Percentiles rank a stretch among this genome's conserved stretches.
phyloP scores from a whole-genome alignment of 2,329 filamentous ascomycete genomes.

The Talaromyces sp. region DNA sequence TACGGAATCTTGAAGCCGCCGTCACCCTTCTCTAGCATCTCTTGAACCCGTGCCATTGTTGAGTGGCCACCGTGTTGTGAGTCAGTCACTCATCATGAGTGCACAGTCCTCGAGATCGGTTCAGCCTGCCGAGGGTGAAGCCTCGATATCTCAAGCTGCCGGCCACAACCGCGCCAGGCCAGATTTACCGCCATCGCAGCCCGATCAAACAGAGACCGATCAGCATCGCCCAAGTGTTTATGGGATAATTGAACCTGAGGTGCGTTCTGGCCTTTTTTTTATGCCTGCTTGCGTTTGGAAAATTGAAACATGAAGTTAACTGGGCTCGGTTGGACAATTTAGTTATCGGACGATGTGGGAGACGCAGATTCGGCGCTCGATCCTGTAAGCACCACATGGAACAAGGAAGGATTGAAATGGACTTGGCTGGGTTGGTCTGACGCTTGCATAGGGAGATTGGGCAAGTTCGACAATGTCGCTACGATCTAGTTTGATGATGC shows the following conservation, averaged over 20 bases:
- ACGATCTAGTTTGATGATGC: not conserved
- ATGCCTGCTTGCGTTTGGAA: not conserved
- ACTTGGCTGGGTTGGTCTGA: not conserved
- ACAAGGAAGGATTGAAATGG: not conserved
- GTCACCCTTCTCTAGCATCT: not conserved
- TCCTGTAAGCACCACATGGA: not conserved
- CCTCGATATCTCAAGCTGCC: not conserved
- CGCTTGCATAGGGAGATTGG: not conserved
- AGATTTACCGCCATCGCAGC: not conserved
- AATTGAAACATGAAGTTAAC: not conserved
- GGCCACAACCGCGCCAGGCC: too few relatives aligned
- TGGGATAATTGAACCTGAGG: not conserved
- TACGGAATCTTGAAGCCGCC: not conserved
- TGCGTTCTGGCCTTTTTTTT: not conserved
- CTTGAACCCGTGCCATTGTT: not conserved
- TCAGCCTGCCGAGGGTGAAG: not conserved
- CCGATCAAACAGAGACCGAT: not conserved
- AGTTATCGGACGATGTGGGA: not conserved
- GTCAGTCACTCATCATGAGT: not conserved
- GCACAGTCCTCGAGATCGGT: not conserved
- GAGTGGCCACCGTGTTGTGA: not conserved
- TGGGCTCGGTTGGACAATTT: not conserved
- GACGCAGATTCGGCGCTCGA: not conserved
- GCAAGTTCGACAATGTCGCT: not conserved
- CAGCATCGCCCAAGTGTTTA: not conserved